Evolutionary conservation across 768 basidiomycete species (phyloP).

Genomic region (Tulasnella sp.): DNA sequence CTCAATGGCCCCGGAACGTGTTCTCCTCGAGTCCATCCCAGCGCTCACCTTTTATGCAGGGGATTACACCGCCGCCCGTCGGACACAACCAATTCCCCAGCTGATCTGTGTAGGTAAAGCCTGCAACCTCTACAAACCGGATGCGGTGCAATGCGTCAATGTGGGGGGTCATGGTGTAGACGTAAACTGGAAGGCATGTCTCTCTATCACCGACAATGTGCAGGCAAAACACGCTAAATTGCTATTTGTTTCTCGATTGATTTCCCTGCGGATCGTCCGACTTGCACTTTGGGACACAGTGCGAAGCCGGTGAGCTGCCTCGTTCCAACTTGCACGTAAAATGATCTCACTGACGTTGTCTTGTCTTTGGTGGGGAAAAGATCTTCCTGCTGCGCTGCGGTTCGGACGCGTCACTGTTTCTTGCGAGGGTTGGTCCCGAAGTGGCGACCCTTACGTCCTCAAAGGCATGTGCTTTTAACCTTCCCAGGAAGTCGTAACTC

Average conservation of each 20-base stretch:
- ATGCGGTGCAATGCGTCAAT: slow-evolving; percentile 74
- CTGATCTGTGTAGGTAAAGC: slow-evolving; percentile 68
- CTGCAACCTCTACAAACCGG: slow-evolving; percentile 66
- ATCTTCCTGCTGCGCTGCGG: slow-evolving; percentile 67
- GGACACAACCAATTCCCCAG: slow-evolving; percentile 61
- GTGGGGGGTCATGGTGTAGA: slow-evolving; percentile 64
- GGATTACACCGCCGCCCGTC: slow-evolving; percentile 47
- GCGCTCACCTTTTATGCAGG: slow-evolving; percentile 70
- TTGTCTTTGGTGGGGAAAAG: slow-evolving; percentile 88
- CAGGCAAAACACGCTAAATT: too few relatives aligned
- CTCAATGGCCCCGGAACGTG: slow-evolving; percentile 47
- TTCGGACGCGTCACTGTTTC: slow-evolving; percentile 77
- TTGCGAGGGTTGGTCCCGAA: slow-evolving; percentile 80
- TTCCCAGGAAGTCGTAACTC: background rate
- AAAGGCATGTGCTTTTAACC: slow-evolving; percentile 45
- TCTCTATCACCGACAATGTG: background rate
- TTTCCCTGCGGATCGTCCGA: background rate
- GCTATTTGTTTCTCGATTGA: background rate
- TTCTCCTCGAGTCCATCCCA: slow-evolving; percentile 58
- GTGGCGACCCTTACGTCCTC: slow-evolving; percentile 73
- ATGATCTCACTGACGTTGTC: background rate
- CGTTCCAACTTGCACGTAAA: background rate
- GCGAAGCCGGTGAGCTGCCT: slow-evolving; percentile 4
- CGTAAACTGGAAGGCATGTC: slow-evolving; percentile 79
- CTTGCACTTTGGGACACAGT: background rate